Percentiles rank a stretch among this genome's conserved stretches.
Conservation (phyloP, 495 filamentous ascomycete species). For the Podospora tetraspora region DNA sequence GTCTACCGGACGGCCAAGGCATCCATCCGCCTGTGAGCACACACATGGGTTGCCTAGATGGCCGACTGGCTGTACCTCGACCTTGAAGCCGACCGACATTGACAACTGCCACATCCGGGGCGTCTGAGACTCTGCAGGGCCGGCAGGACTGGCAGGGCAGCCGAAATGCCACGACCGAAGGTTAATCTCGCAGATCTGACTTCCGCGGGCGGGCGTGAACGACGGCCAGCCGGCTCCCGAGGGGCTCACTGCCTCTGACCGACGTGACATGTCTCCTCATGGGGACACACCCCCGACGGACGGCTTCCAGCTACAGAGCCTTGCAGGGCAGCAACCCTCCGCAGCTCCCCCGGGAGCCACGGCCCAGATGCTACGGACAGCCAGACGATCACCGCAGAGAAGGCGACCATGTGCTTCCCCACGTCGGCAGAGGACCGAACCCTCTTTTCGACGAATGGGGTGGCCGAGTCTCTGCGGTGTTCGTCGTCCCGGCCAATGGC, state of each 20-base stretch:
- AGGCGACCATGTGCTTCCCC: neutral
- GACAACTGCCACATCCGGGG: slow-evolving; percentile 17
- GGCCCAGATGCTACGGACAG: slow-evolving; percentile 9
- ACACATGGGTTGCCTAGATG: slow-evolving; percentile 5
- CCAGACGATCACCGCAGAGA: neutral
- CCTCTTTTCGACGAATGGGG: slow-evolving; percentile 14
- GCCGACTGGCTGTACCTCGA: slow-evolving; percentile 4
- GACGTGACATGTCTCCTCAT: slow-evolving; percentile 5
- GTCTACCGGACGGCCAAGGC: slow-evolving; percentile 15
- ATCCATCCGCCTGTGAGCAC: slow-evolving; percentile 6
- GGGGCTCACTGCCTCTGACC: neutral
- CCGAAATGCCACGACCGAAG: slow-evolving; percentile 12
- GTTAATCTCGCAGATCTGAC: slow-evolving; percentile 19
- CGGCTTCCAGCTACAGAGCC: slow-evolving; percentile 7
- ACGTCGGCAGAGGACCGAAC: slow-evolving; percentile 4
- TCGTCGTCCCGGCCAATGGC: slow-evolving; percentile 12
- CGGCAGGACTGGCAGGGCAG: slow-evolving; percentile 17
- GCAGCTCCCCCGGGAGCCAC: neutral
- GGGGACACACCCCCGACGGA: neutral
- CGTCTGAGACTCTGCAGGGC: slow-evolving; percentile 17
- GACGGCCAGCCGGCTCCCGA: slow-evolving; percentile 16
- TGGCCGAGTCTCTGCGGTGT: slow-evolving; percentile 1
- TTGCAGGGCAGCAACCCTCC: slow-evolving; percentile 13
- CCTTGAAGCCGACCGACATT: neutral
- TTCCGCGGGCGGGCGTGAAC: slow-evolving; percentile 9